Base-by-base conservation (phyloP, 2,329 filamentous ascomycete species). In the Colletotrichum higginsianum region DNA sequence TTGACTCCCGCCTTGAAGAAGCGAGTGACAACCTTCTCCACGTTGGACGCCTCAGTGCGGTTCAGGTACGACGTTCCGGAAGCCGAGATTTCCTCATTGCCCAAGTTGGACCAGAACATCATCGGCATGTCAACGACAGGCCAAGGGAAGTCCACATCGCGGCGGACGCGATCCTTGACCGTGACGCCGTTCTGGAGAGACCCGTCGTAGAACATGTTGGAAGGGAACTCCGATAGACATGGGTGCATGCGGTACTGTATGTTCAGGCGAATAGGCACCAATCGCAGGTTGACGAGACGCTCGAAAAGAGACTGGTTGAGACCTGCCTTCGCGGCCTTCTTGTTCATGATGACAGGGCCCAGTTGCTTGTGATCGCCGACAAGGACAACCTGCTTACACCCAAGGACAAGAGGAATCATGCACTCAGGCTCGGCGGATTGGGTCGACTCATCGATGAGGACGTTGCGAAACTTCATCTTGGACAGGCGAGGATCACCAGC, bases 71-170 rank as follows among this genome's bases (percentile, higher is more conserved):
- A 98, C 2, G 96, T 99, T 79, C 96, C 96, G 35, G 95, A 98
- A 1, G 96, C 96, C 8, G 96, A 98, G 61, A 99, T 99, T 82
- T 99, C 96, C 82, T 99, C 96, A 72, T 97, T 97, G 72, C 96
- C 96, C 66, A 98, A 86, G 80, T 99, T 99, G 35, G 95, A 97
- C 96, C 96, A 99, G 85, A 99, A 99, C 96, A 98, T 98, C 96
- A 99, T 99, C 3, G 96, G 96, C 76, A 92, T 94, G 80, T 98
- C 96, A 23, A 87, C 90, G 40, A 98, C 94, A 3, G 96, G 96
- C 96, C 96, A 99, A 15, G 96, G 96, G 81, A 99, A 99, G 82
- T 99, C 96, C 38, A 99, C 94, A 77, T 99, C 96, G 75, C 93
- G 93, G 74, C 96, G 92, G 74, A 98, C 88, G 72, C 96, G 92